Evolutionary conservation across 305 asterid species (phyloP), one percentile per base, ranked within the genome.

Genomic region (Ilex paraguariensis): DNA sequence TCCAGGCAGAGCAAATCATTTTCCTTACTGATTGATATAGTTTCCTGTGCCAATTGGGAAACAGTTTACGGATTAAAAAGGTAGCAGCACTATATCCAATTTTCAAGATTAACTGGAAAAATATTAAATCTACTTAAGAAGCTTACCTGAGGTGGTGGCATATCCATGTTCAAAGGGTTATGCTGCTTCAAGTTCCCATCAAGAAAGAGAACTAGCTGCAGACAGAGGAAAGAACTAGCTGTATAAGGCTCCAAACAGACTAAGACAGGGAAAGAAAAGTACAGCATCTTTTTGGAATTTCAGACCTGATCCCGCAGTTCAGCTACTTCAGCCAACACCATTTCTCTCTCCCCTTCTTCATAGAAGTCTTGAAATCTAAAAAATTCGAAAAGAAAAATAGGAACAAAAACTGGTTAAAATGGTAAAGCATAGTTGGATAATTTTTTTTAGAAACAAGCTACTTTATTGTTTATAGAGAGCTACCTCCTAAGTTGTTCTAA

Each of bases 341-440:
- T 73, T 65, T 90, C 95, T 71, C 87, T 86, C 85, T 94, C 99
- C 60, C 96, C 99, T 81, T 94, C 99, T 74, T 77, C 96, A 74
- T 94, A 94, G 36, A 94, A 90, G 66, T 94, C 99, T 78, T 94
- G 96, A 77, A 76, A 94, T 70, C 99, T 94, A 69, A 49, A 62
- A 30, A 21, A 53, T 57, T 70, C 57, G 63, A 21, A 49, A 65
- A 15, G 14, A 60, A 54, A 31, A 48, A 45, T 54, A 59, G 16
- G 61, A 63, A 58, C 16, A 68, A 59, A 54, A 50, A n/a, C 12
- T 10, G 6, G 54, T 63, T 31, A 28, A 66, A 59, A 36, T 36
- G 42, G 42, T 8, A 65, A 36, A 36, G 28, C 8, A 10, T 17
- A 31, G 62, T 16, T 31, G 32, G 13, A 17, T 52, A 10, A 10